Conservation (phyloP, 495 filamentous ascomycete genomes). For the Tirmania nivea region DNA sequence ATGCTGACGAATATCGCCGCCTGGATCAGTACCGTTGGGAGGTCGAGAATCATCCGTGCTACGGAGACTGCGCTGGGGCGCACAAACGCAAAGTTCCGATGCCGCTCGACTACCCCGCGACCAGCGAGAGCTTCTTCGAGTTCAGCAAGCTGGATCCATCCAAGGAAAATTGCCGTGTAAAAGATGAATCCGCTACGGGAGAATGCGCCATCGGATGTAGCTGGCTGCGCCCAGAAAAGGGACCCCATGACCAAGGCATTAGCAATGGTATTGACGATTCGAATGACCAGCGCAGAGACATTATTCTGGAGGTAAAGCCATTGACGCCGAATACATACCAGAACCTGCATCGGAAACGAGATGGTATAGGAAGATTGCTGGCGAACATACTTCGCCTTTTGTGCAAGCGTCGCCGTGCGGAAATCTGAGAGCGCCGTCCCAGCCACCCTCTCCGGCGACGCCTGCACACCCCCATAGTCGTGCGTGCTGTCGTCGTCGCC, state of each 20-base stretch:
- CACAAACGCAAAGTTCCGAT: conserved; percentile 60
- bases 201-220: conserved; percentile 46
- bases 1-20: conserved; percentile 41
- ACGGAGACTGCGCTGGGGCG: conserved; percentile 50
- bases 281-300: neutral
- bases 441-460: conserved; percentile 10
- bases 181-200: conserved; percentile 44
- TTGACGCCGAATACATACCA: conserved; percentile 32
- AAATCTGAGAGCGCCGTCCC: conserved; percentile 43
- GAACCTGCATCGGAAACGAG: conserved; percentile 42
- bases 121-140: conserved; percentile 46
- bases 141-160: conserved; percentile 53
- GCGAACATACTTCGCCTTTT: conserved; percentile 40
- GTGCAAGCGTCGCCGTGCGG: conserved; percentile 40
- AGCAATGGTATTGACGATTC: neutral
- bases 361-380: conserved; percentile 52
- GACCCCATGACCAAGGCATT: neutral
- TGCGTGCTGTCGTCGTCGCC: conserved; percentile 7
- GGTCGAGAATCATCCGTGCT: conserved; percentile 44
- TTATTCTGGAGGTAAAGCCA: conserved; percentile 11
- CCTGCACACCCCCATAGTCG: too few species aligned
- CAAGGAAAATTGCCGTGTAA: conserved; percentile 55
- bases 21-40: conserved; percentile 43
- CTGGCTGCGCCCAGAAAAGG: conserved; percentile 28
- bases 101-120: conserved; percentile 38